Evolutionary conservation across 129 eudicot genomes (phyloP), one percentile per base, ranked within the genome.

Genomic region (Tagetes patula): DNA sequence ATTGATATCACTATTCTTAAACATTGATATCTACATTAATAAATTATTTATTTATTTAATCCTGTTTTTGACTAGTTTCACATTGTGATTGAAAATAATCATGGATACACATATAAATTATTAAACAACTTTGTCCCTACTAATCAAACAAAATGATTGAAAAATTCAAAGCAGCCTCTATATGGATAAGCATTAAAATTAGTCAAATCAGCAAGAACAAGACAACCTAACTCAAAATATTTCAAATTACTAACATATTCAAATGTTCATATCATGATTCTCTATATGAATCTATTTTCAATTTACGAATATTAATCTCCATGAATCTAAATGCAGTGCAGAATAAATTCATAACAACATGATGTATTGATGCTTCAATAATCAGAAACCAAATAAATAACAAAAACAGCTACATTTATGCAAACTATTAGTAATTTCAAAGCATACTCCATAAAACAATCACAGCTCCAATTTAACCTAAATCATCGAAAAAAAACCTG

Each of bases 401-500:
- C 38, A 11, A 42, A 48, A 64, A 71, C 65, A 63, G 34, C 65
- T 70, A 40, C 72, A 75, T 50, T 46, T 34, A 31, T 45, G 10
- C n/a, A 61, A 74, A 77, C 6, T 20, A 1, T 34, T 31, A 6
- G 30, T 52, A n/a, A 52, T 52, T 58, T 0, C 34, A 55, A 56
- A 4, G 2, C 79, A 80, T 13, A 72, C 4, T 13, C 47, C 14
- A 49, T 8, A 71, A 59, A n/a, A 41, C 60, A 27, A 40, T 34
- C 53, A 20, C 10, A 32, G 65, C 11, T 37, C 20, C 1, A 39
- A 82, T 8, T 40, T 67, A 27, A 48, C 60, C 52, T 36, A 40
- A 53, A 8, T 56, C 13, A 75, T 31, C 14, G 36, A 43, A 66
- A 30, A 2, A 30, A 45, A 27, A 78, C 83, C 82, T 43, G 85